A percentile compares a stretch with the other conserved stretches of the same genome.
These are phyloP conservation scores for Crassisporium funariophilum DNA, from an alignment of 768 basidiomycete species.

Conservation along the genomic window DNA sequence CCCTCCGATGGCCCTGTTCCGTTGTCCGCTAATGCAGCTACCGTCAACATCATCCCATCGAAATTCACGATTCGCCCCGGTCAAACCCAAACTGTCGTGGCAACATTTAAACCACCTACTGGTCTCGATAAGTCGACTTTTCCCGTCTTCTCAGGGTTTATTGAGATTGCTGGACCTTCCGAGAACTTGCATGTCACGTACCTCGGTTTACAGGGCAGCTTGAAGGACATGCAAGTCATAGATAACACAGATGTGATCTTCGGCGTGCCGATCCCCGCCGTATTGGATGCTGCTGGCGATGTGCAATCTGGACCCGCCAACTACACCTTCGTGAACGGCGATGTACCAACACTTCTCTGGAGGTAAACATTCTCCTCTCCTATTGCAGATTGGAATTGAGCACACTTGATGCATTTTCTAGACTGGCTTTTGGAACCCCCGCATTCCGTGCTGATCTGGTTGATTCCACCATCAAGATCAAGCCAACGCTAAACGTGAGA, in stretches of 20 bases:
- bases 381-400: not conserved
- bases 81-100: conserved; percentile 38
- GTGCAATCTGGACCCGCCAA: conserved; percentile 41
- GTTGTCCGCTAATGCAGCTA: conserved; percentile 42
- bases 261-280: conserved; percentile 41
- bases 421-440: conserved; percentile 51
- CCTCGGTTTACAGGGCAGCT: conserved; percentile 40
- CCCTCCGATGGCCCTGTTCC: conserved; percentile 50
- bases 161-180: conserved; percentile 39
- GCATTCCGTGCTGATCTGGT: conserved; percentile 49
- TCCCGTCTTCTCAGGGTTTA: conserved; percentile 63
- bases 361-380: conserved; percentile 24
- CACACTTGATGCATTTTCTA: conserved; percentile 6
- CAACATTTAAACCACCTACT: conserved; percentile 48
- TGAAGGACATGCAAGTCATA: conserved; percentile 51
- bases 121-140: conserved; percentile 42
- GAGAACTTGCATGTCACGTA: conserved; percentile 47
- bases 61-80: conserved; percentile 49
- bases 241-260: conserved; percentile 52
- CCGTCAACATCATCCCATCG: conserved; percentile 43
- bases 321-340: conserved; percentile 46
- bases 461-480: conserved; percentile 36
- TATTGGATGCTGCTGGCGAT: conserved; percentile 42
- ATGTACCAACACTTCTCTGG: conserved; percentile 42
- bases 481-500: conserved; percentile 35